Evolutionary conservation across 148 eudicot genomes (phyloP).

Genomic region (Dysphania ambrosioides): DNA sequence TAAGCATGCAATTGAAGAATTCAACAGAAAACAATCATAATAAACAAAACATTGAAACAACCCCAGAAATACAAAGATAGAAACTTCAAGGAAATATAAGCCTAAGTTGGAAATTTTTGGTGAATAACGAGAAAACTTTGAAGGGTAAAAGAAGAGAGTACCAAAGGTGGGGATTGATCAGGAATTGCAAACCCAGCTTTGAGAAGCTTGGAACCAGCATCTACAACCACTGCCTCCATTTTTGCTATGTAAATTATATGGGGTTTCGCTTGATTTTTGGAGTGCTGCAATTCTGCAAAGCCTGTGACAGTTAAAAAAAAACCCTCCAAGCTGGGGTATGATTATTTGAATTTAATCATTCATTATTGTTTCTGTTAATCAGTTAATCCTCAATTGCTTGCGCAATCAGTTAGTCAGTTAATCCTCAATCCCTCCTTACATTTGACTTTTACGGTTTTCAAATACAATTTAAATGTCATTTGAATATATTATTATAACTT

Average conservation of each 20-base stretch:
- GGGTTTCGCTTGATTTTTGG: background rate
- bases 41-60: background rate
- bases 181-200: constrained; percentile 87
- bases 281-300: background rate
- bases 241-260: background rate
- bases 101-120: background rate
- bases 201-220: constrained; percentile 72
- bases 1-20: background rate
- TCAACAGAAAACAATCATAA: background rate
- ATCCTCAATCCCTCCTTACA: too few species aligned
- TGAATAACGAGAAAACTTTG: background rate
- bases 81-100: background rate
- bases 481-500: too few species aligned
- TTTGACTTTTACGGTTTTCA: too few species aligned
- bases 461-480: too few species aligned
- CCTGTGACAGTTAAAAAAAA: constrained; percentile 4
- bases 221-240: constrained; percentile 85
- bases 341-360: background rate
- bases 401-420: too few species aligned
- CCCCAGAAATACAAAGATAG: background rate
- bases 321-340: background rate
- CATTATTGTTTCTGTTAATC: too few species aligned
- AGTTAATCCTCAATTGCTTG: too few species aligned
- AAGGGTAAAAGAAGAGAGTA: constrained; percentile 20
- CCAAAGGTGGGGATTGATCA: constrained; percentile 78